Evolutionary conservation across 2,329 filamentous ascomycete species (phyloP).

Genomic region (Alternaria infectoria): DNA sequence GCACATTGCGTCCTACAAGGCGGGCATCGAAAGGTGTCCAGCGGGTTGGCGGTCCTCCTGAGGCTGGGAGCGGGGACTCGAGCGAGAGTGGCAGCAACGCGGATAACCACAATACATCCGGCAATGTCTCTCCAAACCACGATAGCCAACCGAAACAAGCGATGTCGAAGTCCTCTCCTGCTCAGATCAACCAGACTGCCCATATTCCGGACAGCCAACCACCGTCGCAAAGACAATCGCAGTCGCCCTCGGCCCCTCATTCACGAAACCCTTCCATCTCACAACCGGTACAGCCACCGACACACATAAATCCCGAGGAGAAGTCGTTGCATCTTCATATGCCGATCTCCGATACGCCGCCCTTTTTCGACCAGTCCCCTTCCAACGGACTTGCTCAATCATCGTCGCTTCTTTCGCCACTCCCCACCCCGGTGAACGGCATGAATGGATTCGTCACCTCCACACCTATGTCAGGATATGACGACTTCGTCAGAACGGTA

Average conservation of each 20-base stretch:
- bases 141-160: conserved; percentile 33
- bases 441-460: conserved; percentile 51
- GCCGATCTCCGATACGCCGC: conserved; percentile 40
- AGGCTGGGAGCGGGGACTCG: conserved; percentile 39
- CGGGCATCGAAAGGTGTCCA: conserved; percentile 54
- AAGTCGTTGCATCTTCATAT: conserved; percentile 33
- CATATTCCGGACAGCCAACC: conserved; percentile 22
- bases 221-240: conserved; percentile 40
- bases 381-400: conserved; percentile 40
- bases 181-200: conserved; percentile 22
- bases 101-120: conserved; percentile 40
- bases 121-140: conserved; percentile 43
- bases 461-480: conserved; percentile 55
- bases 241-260: conserved; percentile 37
- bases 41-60: conserved; percentile 30
- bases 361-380: conserved; percentile 53
- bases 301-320: conserved; percentile 44
- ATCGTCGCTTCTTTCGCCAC: conserved; percentile 46
- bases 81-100: conserved; percentile 44
- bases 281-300: conserved; percentile 36
- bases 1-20: conserved; percentile 55
- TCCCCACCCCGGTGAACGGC: conserved; percentile 46
- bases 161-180: conserved; percentile 27
- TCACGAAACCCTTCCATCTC: conserved; percentile 43
- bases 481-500: conserved; percentile 51